phyloP scores from a whole-genome alignment of 495 filamentous ascomycete species.

The Podospora anserina region DNA sequence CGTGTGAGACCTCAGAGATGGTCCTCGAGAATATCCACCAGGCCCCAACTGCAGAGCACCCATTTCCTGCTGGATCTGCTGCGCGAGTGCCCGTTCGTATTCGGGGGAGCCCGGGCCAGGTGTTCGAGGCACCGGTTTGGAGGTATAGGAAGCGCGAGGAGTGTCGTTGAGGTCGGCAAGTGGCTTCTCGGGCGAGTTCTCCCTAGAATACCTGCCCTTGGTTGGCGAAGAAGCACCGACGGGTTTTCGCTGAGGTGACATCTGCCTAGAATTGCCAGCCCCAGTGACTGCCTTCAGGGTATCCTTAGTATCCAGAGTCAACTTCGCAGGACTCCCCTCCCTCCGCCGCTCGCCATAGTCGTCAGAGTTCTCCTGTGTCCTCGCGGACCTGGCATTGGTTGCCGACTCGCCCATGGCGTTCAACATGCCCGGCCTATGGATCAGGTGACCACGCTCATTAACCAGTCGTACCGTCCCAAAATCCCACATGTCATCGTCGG shows the following conservation, averaged over 20 bases:
- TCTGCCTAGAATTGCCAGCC: slow-evolving; percentile 36
- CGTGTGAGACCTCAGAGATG: slow-evolving; percentile 24
- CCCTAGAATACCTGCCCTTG: slow-evolving; percentile 27
- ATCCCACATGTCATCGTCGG: slow-evolving; percentile 90
- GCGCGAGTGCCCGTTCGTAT: slow-evolving; percentile 58
- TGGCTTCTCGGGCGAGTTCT: slow-evolving; percentile 41
- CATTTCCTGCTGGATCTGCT: slow-evolving; percentile 60
- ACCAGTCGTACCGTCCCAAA: slow-evolving; percentile 85
- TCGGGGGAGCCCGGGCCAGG: slow-evolving; percentile 44
- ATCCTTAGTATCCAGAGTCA: slow-evolving; percentile 32
- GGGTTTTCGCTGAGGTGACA: slow-evolving; percentile 61
- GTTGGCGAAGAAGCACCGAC: slow-evolving; percentile 28
- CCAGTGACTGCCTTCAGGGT: slow-evolving; percentile 40
- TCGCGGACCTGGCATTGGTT: slow-evolving; percentile 60
- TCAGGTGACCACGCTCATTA: slow-evolving; percentile 51
- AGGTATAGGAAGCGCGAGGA: slow-evolving; percentile 39
- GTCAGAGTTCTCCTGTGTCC: slow-evolving; percentile 43
- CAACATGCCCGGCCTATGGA: slow-evolving; percentile 48
- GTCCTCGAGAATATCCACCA: slow-evolving; percentile 26
- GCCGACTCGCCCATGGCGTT: slow-evolving; percentile 71
- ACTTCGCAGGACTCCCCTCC: slow-evolving; percentile 43
- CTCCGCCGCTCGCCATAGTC: slow-evolving; percentile 48
- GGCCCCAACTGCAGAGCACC: slow-evolving; percentile 44
- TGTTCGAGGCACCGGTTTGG: slow-evolving; percentile 36
- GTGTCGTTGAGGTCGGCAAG: slow-evolving; percentile 40